A percentile compares a stretch with the other conserved stretches of the same genome.
phyloP scores from a whole-genome alignment of 1,139 yeast species.

The Geotrichum klebahnii region DNA sequence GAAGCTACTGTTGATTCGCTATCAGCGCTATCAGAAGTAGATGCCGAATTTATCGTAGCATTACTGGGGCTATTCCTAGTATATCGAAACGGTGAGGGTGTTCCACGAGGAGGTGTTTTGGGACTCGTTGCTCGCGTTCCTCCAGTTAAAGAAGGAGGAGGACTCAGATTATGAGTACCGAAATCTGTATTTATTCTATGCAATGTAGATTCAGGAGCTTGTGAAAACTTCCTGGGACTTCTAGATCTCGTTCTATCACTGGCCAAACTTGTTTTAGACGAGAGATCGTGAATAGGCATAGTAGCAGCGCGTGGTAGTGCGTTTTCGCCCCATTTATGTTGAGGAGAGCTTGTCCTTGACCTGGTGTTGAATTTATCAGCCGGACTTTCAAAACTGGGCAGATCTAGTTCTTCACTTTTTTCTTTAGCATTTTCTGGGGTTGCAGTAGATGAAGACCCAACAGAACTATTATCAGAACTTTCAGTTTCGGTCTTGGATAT shows the following conservation, averaged over 20 bases:
- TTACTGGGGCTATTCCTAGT: constrained; percentile 6
- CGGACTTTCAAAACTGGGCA: neutral
- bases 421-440: neutral
- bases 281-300: neutral
- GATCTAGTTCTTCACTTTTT: neutral
- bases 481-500: too few species aligned
- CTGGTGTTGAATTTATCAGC: neutral
- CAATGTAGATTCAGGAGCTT: neutral
- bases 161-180: constrained; percentile 2
- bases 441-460: too few species aligned
- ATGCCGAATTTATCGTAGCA: constrained; percentile 2
- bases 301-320: constrained; percentile 7
- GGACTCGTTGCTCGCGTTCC: neutral
- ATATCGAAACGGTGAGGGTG: constrained; percentile 6
- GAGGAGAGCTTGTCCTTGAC: neutral
- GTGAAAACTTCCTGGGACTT: constrained; percentile 3
- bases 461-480: too few species aligned
- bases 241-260: neutral
- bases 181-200: neutral
- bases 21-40: constrained; percentile 13
- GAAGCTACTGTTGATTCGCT: constrained; percentile 6
- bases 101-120: neutral
- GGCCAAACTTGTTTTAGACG: neutral
- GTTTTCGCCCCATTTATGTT: neutral
- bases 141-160: constrained; percentile 1